Conservation (phyloP, 1,284 basidiomycete genomes). For the Cutaneotrichosporon arboriforme region DNA sequence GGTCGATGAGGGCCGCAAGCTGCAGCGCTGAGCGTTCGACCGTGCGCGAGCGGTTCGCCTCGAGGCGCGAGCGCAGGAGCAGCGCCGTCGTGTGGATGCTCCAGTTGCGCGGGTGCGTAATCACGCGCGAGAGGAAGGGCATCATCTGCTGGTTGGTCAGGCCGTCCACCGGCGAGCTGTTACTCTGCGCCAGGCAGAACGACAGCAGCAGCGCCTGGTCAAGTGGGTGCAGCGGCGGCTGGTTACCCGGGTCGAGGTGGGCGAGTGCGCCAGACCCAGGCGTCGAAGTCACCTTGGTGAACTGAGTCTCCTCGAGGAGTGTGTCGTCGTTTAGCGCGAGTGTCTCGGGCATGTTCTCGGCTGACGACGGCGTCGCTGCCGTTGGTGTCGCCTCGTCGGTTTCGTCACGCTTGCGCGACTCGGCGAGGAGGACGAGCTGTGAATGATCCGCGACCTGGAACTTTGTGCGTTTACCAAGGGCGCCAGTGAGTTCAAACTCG, state of each 20-base stretch:
- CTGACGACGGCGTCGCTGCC: conserved; percentile 5
- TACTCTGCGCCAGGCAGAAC: conserved; percentile 81
- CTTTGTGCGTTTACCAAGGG: conserved; percentile 88
- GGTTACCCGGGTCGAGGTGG: conserved; percentile 73
- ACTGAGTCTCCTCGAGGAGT: conserved; percentile 87
- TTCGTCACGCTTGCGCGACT: conserved; percentile 59
- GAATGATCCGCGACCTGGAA: conserved; percentile 81
- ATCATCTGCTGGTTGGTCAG: conserved; percentile 84
- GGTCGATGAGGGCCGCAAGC: conserved; percentile 86
- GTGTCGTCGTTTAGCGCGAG: conserved; percentile 91
- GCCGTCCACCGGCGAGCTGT: conserved; percentile 77
- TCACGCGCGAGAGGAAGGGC: conserved; percentile 78
- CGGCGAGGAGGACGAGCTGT: conserved; percentile 90
- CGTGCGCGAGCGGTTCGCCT: conserved; percentile 77
- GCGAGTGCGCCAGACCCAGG: conserved; percentile 47
- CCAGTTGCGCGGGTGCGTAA: conserved; percentile 85
- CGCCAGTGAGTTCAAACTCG: conserved; percentile 87
- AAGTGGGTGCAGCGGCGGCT: conserved; percentile 79
- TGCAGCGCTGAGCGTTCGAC: conserved; percentile 84
- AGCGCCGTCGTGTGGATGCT: conserved; percentile 90
- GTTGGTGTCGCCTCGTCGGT: conserved; percentile 10
- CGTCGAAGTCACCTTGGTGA: conserved; percentile 53
- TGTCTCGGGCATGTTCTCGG: conserved; percentile 64
- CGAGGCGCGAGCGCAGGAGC: conserved; percentile 79
- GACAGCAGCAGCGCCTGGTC: conserved; percentile 86